Evolutionary conservation across 352 stramenopile genomes (phyloP).

Genomic region (Phytophthora sansomeana): DNA sequence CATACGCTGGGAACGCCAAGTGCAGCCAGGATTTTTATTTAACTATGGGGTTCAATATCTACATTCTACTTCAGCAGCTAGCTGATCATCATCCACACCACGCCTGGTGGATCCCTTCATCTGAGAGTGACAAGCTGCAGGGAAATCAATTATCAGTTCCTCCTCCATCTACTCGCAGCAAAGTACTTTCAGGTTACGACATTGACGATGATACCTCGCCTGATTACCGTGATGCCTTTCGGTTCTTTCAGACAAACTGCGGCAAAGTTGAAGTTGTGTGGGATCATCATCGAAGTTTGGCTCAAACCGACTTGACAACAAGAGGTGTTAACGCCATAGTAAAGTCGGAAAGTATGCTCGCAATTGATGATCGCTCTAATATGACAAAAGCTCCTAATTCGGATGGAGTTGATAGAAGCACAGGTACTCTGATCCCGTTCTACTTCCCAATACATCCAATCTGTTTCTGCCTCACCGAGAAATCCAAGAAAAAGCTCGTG

Average conservation of each 20-base stretch:
- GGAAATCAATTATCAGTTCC: constrained; percentile 1
- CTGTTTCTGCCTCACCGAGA: constrained; percentile 75
- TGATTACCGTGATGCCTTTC: constrained; percentile 59
- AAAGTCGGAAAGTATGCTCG: neutral
- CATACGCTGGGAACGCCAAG: constrained; percentile 62
- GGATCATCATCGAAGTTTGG: constrained; percentile 43
- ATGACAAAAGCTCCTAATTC: neutral
- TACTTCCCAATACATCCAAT: constrained; percentile 83
- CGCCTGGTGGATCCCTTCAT: constrained; percentile 52
- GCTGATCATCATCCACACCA: constrained; percentile 53
- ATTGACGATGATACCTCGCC: constrained; percentile 3
- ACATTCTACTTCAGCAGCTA: constrained; percentile 75
- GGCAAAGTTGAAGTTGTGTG: constrained; percentile 76
- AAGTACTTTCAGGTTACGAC: constrained; percentile 10
- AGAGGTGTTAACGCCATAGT: neutral
- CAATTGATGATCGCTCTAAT: neutral
- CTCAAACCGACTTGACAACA: neutral
- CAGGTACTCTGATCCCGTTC: constrained; percentile 51
- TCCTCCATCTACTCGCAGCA: constrained; percentile 3
- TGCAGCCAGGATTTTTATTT: constrained; percentile 77
- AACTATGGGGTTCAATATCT: constrained; percentile 83
- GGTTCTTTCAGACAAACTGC: constrained; percentile 75
- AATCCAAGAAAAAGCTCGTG: constrained; percentile 78
- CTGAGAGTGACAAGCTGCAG: constrained; percentile 16
- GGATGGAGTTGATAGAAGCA: constrained; percentile 4